These are phyloP conservation scores for Paramecium biaurelia DNA, from an alignment of 73 alveolate genomes.

Conservation along the genomic window DNA sequence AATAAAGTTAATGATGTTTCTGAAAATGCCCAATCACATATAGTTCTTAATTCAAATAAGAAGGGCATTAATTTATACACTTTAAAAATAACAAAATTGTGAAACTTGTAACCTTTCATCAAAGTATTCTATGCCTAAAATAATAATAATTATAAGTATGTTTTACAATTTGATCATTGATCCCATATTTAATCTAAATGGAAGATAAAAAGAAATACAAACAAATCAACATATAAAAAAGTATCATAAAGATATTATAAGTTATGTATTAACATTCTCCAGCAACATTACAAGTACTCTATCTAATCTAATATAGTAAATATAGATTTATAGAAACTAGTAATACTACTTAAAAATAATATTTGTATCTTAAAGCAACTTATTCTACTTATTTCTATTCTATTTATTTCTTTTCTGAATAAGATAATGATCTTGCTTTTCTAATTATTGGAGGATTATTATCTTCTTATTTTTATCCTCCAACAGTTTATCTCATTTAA, in stretches of 20 bases:
- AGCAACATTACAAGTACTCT: background rate
- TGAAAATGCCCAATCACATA: conserved; percentile 91
- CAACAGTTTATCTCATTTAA: background rate
- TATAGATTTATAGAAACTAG: background rate
- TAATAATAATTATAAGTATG: background rate
- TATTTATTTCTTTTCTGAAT: background rate
- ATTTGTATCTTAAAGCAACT: conserved; percentile 1
- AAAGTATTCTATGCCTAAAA: conserved; percentile 52
- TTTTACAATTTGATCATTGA: conserved; percentile 88
- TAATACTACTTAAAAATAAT: background rate
- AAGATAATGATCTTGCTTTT: background rate
- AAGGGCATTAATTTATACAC: conserved; percentile 77
- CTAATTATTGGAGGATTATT: background rate
- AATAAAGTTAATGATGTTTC: conserved; percentile 80
- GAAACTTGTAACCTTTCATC: conserved; percentile 70
- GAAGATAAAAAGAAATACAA: conserved; percentile 83
- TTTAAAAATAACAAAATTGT: conserved; percentile 64
- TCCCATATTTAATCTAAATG: conserved; percentile 86
- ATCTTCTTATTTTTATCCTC: background rate
- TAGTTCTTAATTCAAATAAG: conserved; percentile 80
- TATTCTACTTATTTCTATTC: conserved; percentile 19
- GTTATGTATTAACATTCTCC: conserved; percentile 12
- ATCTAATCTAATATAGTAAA: background rate
- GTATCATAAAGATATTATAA: conserved; percentile 28
- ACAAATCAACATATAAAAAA: conserved; percentile 84